Evolutionary conservation across 139 green algal genomes (phyloP), one percentile per base, ranked within the genome.

Genomic region (Chlorella sp.): DNA sequence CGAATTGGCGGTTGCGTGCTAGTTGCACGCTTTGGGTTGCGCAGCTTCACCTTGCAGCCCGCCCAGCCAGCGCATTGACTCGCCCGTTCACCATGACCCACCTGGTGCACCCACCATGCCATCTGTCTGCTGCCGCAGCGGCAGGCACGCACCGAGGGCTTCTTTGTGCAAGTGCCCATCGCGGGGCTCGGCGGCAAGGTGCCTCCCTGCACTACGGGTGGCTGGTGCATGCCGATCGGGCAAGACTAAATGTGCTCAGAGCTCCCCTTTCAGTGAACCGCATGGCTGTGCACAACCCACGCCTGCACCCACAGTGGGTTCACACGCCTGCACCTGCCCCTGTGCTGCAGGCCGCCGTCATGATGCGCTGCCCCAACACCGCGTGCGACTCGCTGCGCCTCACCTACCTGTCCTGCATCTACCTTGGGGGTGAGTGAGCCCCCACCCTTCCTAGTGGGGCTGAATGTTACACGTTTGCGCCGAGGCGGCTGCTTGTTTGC

Each of bases 391-490:
- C 26, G 22, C 40, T 76, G 70, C 70, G 48, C 40, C 26, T 43
- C 3, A 24, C 54, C 40, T 76, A 76, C 70, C 32, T 26, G 26
- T n/a, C 70, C 40, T 76, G 70, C 70, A 76, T 76, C 40, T 76
- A 76, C 38, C 70, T 76, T 26, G 70, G 38, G 36, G 70, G 70
- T 54, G 70, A 24, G 65, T 20, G 60, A 32, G 60, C 22, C 22
- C 22, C 2, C 22, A 9, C 9, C 56, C 56, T 65, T 20, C 56
- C 26, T 16, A 24, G 56, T 14, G 56, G 56, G 56, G 3, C 22
- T 3, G 3, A n/a, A 20, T 65, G 56, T 65, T 20, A 16, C 22
- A 16, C 30, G 56, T 65, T 20, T 16, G 9, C 9, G 26, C 22
- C 30, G 56, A 16, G 56, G 56, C 26, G 8, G 7, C 7, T 65